Evolutionary conservation across 2,329 filamentous ascomycete genomes (phyloP).

Genomic region (Chalaropsis ovoidea): DNA sequence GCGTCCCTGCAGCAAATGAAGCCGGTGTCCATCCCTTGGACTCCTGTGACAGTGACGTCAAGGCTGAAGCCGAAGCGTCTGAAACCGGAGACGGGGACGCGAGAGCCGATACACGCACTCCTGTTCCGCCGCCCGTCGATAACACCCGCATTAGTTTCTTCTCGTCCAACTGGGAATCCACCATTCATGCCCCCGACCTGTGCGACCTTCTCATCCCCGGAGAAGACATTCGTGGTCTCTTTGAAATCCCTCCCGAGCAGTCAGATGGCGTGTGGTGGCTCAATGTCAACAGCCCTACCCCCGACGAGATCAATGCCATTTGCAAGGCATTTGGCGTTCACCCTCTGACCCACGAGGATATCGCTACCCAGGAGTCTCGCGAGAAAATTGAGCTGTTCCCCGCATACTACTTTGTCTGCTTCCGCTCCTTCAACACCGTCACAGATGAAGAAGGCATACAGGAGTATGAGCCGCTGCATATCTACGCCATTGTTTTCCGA

Average conservation of each 20-base stretch:
- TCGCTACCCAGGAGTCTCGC: slow-evolving; percentile 84
- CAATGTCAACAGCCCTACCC: slow-evolving; percentile 80
- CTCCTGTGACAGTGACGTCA: slow-evolving; percentile 7
- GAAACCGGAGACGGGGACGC: slow-evolving; percentile 33
- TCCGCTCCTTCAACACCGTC: slow-evolving; percentile 78
- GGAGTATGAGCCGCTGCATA: slow-evolving; percentile 88
- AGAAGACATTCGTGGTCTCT: slow-evolving; percentile 80
- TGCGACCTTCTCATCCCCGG: slow-evolving; percentile 81
- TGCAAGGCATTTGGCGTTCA: slow-evolving; percentile 94
- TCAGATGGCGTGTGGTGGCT: slow-evolving; percentile 93
- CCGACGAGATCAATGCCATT: slow-evolving; percentile 77
- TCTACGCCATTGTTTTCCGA: slow-evolving; percentile 93
- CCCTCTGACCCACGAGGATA: slow-evolving; percentile 91
- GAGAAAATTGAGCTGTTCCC: slow-evolving; percentile 98
- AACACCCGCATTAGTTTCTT: slow-evolving; percentile 91
- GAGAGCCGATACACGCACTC: slow-evolving; percentile 20
- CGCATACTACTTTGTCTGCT: slow-evolving; percentile 96
- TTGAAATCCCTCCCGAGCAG: slow-evolving; percentile 54
- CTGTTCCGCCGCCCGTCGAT: slow-evolving; percentile 39
- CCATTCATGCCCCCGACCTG: slow-evolving; percentile 80
- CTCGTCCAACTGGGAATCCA: slow-evolving; percentile 86
- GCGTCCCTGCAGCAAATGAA: not conserved
- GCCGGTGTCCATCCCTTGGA: not conserved
- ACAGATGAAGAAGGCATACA: slow-evolving; percentile 67
- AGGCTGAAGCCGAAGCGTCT: slow-evolving; percentile 30